Evolutionary conservation across 2,329 filamentous ascomycete species (phyloP), one percentile per base, ranked within the genome.

Genomic region (Tolypocladium sp.): DNA sequence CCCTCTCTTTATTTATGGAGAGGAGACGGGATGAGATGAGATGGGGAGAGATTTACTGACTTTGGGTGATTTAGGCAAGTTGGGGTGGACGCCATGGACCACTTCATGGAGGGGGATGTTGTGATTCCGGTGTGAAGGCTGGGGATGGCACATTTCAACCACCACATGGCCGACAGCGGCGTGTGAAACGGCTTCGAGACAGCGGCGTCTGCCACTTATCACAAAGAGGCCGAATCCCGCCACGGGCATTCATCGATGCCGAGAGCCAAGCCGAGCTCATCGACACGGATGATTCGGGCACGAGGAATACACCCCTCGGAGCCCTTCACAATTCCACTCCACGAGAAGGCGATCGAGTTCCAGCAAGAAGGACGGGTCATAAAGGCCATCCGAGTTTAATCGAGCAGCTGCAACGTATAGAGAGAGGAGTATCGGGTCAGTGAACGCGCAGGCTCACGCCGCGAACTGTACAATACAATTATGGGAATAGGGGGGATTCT

Each of bases 31-130:
- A n/a, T 2, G 27, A 51, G 46, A 46, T 8, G 4, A 13, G 2
- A 10, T 15, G 33, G 37, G 20, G 13, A 2, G 13, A 12, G 9
- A n/a, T 5, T 35, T 17, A 10, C 46, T 44, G 49, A 58, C 60
- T 25, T 17, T 15, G 30, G 12, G 22, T 52, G 30, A 20, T 38
- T 15, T 54, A 74, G 72, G 35, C 71, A 74, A 68, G 66, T 70
- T 41, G 73, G 73, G 0, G 64, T 68, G 10, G 73, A 75, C 49
- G 65, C 65, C 15, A 67, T 74, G 59, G 71, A 73, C 15, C 70
- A 75, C 53, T 75, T 75, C 37, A 68, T 74, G 69, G 61, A 67
- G 22, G 72, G 71, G 2, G 66, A 69, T 10, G 56, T 63, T 22
- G 54, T 55, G 12, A 64, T 65, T 40, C 60, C 66, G 9, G 58